phyloP scores from a whole-genome alignment of 352 stramenopile genomes.

The Blastocystis sp. region DNA sequence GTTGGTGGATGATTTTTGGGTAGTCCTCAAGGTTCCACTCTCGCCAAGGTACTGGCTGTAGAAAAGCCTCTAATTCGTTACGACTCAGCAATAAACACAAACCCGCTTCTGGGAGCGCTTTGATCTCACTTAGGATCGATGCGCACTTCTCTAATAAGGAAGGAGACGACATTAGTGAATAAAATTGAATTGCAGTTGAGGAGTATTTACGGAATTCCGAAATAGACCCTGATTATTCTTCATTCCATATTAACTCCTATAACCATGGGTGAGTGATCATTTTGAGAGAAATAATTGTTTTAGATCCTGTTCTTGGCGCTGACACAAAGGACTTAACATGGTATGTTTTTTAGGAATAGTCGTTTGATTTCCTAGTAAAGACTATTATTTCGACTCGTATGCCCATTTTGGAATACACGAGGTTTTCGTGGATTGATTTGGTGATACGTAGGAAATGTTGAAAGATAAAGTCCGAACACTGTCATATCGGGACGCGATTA shows the following conservation, averaged over 20 bases:
- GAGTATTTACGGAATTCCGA: neutral
- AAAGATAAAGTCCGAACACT: slow-evolving; percentile 91
- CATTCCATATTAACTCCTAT: neutral
- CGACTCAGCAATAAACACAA: neutral
- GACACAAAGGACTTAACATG: slow-evolving; percentile 58
- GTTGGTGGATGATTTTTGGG: slow-evolving; percentile 64
- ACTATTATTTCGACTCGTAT: slow-evolving; percentile 98
- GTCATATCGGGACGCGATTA: slow-evolving; percentile 92
- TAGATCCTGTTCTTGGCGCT: slow-evolving; percentile 13
- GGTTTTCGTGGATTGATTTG: slow-evolving; percentile 61
- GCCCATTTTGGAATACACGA: slow-evolving; percentile 95
- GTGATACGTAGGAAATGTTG: slow-evolving; percentile 74
- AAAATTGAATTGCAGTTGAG: neutral
- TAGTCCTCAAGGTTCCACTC: slow-evolving; percentile 63
- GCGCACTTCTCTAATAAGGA: slow-evolving; percentile 18
- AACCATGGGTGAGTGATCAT: slow-evolving; percentile 33
- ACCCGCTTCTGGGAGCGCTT: neutral
- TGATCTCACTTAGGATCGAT: slow-evolving; percentile 1
- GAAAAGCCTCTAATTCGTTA: slow-evolving; percentile 48
- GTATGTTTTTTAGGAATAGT: neutral
- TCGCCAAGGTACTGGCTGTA: slow-evolving; percentile 64
- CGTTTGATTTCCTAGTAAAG: slow-evolving; percentile 72
- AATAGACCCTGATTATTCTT: neutral
- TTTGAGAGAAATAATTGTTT: too few relatives aligned
- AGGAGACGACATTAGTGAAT: neutral